Conservation (phyloP, 2,329 filamentous ascomycete genomes). For the Aspergillus sp. region DNA sequence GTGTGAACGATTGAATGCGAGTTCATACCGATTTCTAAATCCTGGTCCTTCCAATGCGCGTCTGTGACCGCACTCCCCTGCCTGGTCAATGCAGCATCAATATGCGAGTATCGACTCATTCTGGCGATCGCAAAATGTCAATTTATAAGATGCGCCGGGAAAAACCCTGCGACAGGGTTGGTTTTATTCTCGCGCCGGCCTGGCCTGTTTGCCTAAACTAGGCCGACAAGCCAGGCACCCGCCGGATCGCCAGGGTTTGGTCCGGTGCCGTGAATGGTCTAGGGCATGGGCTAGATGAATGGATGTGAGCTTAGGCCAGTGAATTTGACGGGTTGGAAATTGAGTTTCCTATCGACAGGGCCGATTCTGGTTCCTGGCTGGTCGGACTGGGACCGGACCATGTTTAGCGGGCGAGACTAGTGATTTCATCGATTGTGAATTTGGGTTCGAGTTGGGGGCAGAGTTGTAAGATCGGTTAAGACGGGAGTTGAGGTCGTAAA, state of each 20-base stretch:
- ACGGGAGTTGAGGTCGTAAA: too few relatives aligned
- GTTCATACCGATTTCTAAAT: neutral
- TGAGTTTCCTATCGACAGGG: neutral
- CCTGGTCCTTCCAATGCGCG: neutral
- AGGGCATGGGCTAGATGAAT: neutral
- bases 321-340: neutral
- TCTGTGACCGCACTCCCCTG: neutral
- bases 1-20: neutral
- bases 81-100: neutral
- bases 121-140: neutral
- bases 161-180: neutral
- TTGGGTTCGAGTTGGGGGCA: neutral
- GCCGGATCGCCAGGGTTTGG: neutral
- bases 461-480: neutral
- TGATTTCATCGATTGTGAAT: neutral
- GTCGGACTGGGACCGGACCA: neutral
- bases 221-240: neutral
- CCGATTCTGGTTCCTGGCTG: neutral
- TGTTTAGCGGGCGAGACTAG: neutral
- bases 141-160: too few relatives aligned
- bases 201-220: neutral
- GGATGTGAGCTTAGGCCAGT: neutral
- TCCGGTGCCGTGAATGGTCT: neutral
- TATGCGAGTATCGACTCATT: neutral
- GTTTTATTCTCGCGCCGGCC: neutral